These are phyloP conservation scores for Phytophthora pseudosyringae DNA, from an alignment of 352 stramenopile species.

Conservation along the genomic window DNA sequence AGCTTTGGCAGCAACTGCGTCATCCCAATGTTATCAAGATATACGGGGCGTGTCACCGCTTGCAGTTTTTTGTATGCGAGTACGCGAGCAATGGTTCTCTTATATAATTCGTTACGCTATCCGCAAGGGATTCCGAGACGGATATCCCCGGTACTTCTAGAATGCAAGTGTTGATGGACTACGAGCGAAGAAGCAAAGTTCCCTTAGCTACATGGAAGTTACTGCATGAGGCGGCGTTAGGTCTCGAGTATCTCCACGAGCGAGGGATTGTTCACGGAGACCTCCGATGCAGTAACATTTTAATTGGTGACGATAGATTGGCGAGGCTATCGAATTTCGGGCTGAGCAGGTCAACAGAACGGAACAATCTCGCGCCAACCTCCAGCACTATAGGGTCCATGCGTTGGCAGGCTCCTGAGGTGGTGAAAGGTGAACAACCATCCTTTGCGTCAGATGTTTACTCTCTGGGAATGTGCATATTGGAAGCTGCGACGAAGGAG, in stretches of 20 bases:
- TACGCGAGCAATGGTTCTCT: conserved; percentile 12
- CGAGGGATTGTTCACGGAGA: conserved; percentile 7
- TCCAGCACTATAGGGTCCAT: not conserved
- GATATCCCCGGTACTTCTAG: too few relatives aligned
- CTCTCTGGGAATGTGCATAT: conserved; percentile 34
- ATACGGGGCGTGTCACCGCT: conserved; percentile 13
- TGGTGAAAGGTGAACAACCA: not conserved
- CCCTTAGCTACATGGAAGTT: conserved; percentile 4
- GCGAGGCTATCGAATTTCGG: conserved; percentile 16
- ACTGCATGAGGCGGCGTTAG: conserved; percentile 17
- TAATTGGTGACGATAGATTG: conserved; percentile 4
- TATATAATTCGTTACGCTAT: not conserved
- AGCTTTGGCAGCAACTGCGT: conserved; percentile 17
- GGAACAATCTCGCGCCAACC: not conserved
- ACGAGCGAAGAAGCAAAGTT: too few relatives aligned
- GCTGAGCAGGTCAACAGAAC: not conserved
- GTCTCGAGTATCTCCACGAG: conserved; percentile 20
- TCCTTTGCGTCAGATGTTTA: conserved; percentile 24
- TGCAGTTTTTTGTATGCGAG: conserved; percentile 27
- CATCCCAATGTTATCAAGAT: conserved; percentile 36
- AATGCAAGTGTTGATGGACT: too few relatives aligned
- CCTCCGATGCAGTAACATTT: conserved; percentile 12
- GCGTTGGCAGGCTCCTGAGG: conserved; percentile 25
- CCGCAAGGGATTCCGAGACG: too few relatives aligned
- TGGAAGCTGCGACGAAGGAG: conserved; percentile 18